phyloP scores from a whole-genome alignment of 768 basidiomycete species.

The Suillus subalutaceus region DNA sequence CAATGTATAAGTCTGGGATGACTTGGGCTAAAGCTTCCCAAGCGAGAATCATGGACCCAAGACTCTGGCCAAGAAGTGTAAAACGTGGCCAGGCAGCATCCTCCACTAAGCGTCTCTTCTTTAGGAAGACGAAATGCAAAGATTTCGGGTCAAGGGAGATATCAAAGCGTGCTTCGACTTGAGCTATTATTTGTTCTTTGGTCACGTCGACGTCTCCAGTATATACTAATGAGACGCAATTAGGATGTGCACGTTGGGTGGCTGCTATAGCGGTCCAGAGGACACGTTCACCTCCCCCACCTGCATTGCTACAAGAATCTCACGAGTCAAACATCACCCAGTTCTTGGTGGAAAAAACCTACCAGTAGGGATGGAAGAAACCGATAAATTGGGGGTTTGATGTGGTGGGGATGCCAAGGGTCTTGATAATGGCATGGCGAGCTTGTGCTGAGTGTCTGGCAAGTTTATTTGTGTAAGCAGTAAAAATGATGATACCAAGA shows the following conservation, averaged over 20 bases:
- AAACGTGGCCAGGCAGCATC: slow-evolving; percentile 87
- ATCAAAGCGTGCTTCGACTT: slow-evolving; percentile 86
- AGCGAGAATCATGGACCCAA: slow-evolving; percentile 83
- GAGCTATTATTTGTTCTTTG: slow-evolving; percentile 78
- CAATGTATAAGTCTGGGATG: slow-evolving; percentile 90
- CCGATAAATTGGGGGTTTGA: slow-evolving; percentile 55
- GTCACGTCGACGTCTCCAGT: slow-evolving; percentile 83
- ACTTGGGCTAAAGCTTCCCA: slow-evolving; percentile 81
- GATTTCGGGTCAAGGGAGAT: slow-evolving; percentile 66
- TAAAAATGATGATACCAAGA: slow-evolving; percentile 21
- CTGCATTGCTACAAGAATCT: slow-evolving; percentile 74
- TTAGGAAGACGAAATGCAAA: slow-evolving; percentile 83
- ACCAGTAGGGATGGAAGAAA: slow-evolving; percentile 98
- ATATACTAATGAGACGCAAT: slow-evolving; percentile 80
- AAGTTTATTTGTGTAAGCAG: slow-evolving; percentile 26
- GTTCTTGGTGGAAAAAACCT: slow-evolving; percentile 26
- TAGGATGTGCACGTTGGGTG: slow-evolving; percentile 67
- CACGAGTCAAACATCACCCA: slow-evolving; percentile 32
- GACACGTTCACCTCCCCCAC: slow-evolving; percentile 95
- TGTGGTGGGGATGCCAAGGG: slow-evolving; percentile 14
- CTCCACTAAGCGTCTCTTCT: slow-evolving; percentile 71
- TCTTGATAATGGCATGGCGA: slow-evolving; percentile 25
- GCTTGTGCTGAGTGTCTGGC: slow-evolving; percentile 23
- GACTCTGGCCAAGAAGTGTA: slow-evolving; percentile 88
- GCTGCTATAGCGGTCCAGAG: slow-evolving; percentile 88